Evolutionary conservation across 768 basidiomycete species (phyloP).

Genomic region (Suillus alpinus): DNA sequence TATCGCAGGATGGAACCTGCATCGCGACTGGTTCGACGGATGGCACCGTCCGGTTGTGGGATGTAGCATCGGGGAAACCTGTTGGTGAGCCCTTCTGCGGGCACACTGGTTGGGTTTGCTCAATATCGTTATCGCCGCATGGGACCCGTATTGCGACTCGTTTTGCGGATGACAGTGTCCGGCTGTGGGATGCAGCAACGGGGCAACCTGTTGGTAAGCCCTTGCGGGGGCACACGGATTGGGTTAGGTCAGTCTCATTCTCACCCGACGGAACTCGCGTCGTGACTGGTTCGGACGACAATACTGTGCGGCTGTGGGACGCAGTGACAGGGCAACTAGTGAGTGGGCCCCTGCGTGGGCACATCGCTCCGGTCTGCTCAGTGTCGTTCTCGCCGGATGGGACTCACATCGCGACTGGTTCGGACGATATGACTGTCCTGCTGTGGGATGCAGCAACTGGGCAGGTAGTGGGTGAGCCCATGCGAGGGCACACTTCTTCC

Average conservation of each 20-base stretch:
- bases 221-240: background rate
- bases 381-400: conserved; percentile 11
- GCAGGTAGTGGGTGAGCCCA: background rate
- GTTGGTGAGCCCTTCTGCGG: background rate
- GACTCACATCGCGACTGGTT: conserved; percentile 16
- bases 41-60: background rate
- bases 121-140: background rate
- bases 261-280: conserved; percentile 8
- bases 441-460: conserved; percentile 19
- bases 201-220: background rate
- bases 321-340: conserved; percentile 6
- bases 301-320: conserved; percentile 2
- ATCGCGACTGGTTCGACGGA: background rate
- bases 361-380: background rate
- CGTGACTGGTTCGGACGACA: background rate
- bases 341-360: background rate
- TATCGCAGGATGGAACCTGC: background rate
- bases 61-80: background rate
- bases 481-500: conserved; percentile 5
- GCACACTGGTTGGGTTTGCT: background rate
- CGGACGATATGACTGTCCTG: conserved; percentile 11
- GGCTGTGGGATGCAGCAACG: background rate
- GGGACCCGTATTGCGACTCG: background rate
- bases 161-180: background rate
- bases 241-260: conserved; percentile 2